These are phyloP conservation scores for Paragyromitra xinjiangensis DNA, from an alignment of 495 filamentous ascomycete genomes.

Conservation along the genomic window DNA sequence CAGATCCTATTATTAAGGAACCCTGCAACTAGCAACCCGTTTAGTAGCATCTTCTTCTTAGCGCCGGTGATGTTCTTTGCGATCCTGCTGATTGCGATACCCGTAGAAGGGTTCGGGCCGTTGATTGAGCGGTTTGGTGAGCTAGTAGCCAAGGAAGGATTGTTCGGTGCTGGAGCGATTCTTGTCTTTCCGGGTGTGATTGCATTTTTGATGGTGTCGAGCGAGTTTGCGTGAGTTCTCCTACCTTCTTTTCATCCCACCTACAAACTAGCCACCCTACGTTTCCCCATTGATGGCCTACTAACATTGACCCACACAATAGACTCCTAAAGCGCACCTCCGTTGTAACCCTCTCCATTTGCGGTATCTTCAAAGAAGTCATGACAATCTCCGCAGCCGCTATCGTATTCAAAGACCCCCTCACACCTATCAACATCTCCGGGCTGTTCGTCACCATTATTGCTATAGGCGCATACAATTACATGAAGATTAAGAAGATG, in stretches of 20 bases:
- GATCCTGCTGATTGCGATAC: slow-evolving; percentile 79
- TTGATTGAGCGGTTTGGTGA: slow-evolving; percentile 70
- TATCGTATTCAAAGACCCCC: slow-evolving; percentile 84
- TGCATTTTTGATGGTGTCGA: slow-evolving; percentile 95
- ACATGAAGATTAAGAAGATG: slow-evolving; percentile 93
- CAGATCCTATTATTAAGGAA: slow-evolving; percentile 95
- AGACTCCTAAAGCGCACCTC: slow-evolving; percentile 86
- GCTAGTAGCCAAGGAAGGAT: slow-evolving; percentile 74
- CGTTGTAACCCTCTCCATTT: slow-evolving; percentile 95
- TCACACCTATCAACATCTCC: slow-evolving; percentile 87
- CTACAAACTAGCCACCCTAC: slow-evolving; percentile 1
- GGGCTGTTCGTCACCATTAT: slow-evolving; percentile 87
- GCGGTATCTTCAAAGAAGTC: slow-evolving; percentile 99
- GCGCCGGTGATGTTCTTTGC: slow-evolving; percentile 94
- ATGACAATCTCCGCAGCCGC: slow-evolving; percentile 92
- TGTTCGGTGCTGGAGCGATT: slow-evolving; percentile 65
- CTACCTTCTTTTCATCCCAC: neutral
- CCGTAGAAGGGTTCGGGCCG: slow-evolving; percentile 79
- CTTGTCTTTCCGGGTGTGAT: slow-evolving; percentile 89
- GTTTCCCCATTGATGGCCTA: neutral
- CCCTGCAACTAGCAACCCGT: slow-evolving; percentile 95
- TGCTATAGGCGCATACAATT: slow-evolving; percentile 91
- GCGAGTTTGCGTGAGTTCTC: slow-evolving; percentile 76
- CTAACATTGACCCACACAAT: neutral
- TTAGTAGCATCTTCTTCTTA: slow-evolving; percentile 95